Percentiles rank a stretch among this genome's conserved stretches.
Conservation (phyloP, 257 asterid species). For the Solanum pimpinellifolium region DNA sequence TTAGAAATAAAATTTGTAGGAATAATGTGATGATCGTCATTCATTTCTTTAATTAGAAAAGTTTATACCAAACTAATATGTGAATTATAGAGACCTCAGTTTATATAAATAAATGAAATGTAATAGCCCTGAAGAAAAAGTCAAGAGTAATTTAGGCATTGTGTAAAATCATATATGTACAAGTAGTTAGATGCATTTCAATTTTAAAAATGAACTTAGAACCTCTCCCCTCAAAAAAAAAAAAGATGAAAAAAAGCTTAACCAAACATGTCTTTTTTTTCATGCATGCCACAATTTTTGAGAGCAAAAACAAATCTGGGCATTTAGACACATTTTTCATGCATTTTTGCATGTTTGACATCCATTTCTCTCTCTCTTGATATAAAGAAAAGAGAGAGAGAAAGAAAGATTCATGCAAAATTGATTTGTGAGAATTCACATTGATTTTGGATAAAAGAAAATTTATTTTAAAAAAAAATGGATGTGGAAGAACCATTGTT, state of each 20-base stretch:
- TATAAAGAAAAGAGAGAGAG: not conserved
- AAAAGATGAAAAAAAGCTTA: not conserved
- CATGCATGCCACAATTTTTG: not conserved
- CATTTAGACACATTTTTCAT: not conserved
- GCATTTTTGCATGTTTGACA: not conserved
- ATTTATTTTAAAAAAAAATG: conserved; percentile 8
- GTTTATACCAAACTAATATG: not conserved
- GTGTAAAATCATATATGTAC: not conserved
- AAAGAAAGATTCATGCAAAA: not conserved
- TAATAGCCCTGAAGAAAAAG: conserved; percentile 4
- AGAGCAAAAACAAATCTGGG: not conserved
- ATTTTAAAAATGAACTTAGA: not conserved
- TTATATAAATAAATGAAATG: not conserved
- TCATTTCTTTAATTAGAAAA: not conserved
- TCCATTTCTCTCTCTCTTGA: not conserved
- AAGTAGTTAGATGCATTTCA: not conserved
- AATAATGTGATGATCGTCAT: not conserved
- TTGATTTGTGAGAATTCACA: not conserved
- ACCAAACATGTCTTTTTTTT: not conserved
- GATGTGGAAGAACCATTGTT: conserved; percentile 32
- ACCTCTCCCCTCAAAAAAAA: not conserved
- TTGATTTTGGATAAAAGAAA: not conserved
- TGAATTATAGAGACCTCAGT: not conserved
- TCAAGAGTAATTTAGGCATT: conserved; percentile 8
- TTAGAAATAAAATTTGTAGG: not conserved